Evolutionary conservation across 2,329 filamentous ascomycete species (phyloP), one percentile per base, ranked within the genome.

Genomic region (Neophaeococcomyces aloes): DNA sequence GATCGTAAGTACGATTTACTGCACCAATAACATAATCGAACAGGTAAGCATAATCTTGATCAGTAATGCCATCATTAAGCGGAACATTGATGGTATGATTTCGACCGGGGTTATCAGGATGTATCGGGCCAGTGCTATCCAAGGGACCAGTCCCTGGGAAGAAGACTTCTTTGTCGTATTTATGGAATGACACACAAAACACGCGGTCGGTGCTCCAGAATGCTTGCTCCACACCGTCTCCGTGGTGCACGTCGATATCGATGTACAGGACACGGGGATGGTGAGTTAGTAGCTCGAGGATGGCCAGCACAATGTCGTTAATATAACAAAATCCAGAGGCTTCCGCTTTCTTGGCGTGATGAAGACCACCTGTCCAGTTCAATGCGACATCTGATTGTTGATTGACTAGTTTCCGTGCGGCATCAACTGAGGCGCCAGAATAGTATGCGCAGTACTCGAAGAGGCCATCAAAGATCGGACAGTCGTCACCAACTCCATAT

Each of bases 301-400:
- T 91, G 29, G 84, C 86, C 36, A 98, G 75, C 46, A 96, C 91
- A 56, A 96, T 96, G 64, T 98, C 91, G 63, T 98, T 98, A 67
- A 96, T 87, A 67, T 98, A 98, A 68, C 91, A 98, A 65, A 98
- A 98, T 0, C 91, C 91, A 11, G 83, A 89, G 0, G 91, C 89
- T 65, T 94, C 87, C 42, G 82, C 78, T 60, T 89, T 91, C 65
- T 96, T 95, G 35, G 91, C 91, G 59, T 98, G 91, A 63, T 98
- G 91, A 23, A 98, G 75, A 8, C 91, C 91, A 29, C 91, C 91
- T 14, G 87, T 91, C 91, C 91, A 98, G 57, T 94, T 93, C 58
- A 98, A 87, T 44, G 91, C 91, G 59, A 98, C 95, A 59, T 96
- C 86, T 23, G 87, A 86, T 65, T 94, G 84, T 37, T 80, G 74